These are phyloP conservation scores for Auricularia sp. DNA, from an alignment of 768 basidiomycete genomes.

Conservation along the genomic window DNA sequence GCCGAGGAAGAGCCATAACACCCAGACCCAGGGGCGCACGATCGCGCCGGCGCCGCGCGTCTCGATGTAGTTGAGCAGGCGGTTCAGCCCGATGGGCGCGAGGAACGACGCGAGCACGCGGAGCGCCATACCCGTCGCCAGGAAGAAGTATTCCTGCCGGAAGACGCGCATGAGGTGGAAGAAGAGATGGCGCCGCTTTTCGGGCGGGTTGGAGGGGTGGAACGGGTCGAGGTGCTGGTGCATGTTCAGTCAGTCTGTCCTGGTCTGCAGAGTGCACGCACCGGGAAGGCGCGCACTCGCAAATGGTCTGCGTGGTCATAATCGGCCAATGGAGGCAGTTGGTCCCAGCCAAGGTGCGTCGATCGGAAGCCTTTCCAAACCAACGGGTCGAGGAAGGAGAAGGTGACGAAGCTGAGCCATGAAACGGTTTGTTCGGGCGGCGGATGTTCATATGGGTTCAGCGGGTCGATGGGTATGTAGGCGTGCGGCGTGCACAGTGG, in stretches of 20 bases:
- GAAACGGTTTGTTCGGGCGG: constrained; percentile 43
- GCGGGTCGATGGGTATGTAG: constrained; percentile 49
- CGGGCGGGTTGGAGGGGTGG: constrained; percentile 16
- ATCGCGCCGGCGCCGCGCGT: constrained; percentile 34
- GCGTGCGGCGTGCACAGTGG: constrained; percentile 46
- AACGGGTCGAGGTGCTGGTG: constrained; percentile 5
- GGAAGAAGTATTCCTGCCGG: constrained; percentile 12
- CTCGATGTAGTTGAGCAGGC: constrained; percentile 43
- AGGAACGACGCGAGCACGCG: constrained; percentile 17
- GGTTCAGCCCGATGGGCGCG: constrained; percentile 22
- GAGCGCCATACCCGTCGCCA: constrained; percentile 10
- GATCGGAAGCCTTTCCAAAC: constrained; percentile 34
- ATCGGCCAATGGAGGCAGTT: constrained; percentile 39
- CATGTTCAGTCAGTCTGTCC: background rate
- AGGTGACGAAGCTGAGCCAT: constrained; percentile 32
- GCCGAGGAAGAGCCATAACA: constrained; percentile 39
- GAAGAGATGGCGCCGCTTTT: constrained; percentile 16
- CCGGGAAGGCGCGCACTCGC: constrained; percentile 2
- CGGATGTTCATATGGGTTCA: constrained; percentile 24
- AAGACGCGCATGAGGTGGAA: constrained; percentile 16
- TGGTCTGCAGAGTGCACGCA: background rate
- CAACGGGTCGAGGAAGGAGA: constrained; percentile 44
- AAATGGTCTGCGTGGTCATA: constrained; percentile 25
- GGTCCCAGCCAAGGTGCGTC: constrained; percentile 32
- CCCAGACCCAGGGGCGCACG: constrained; percentile 64